Conservation (phyloP, 352 stramenopile species). For the Phytophthora multivora region DNA sequence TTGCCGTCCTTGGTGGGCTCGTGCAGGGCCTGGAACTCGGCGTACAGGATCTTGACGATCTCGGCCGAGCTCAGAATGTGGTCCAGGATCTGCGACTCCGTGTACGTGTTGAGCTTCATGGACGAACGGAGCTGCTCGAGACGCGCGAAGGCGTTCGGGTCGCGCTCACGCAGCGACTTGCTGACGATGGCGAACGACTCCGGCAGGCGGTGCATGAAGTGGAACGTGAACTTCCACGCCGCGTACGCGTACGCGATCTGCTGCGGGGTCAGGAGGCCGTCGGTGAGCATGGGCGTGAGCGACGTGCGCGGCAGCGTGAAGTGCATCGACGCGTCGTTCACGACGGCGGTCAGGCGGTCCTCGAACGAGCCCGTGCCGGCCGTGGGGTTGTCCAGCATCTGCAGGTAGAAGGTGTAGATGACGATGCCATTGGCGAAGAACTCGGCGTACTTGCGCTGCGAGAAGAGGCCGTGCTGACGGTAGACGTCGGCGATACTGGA, state of each 20-base stretch:
- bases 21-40: constrained; percentile 79
- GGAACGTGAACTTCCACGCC: constrained; percentile 89
- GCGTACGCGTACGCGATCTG: constrained; percentile 88
- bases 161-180: constrained; percentile 78
- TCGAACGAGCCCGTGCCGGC: constrained; percentile 66
- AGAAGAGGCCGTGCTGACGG: constrained; percentile 83
- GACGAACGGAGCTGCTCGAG: constrained; percentile 77
- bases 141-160: constrained; percentile 75
- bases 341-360: constrained; percentile 62
- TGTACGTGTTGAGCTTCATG: constrained; percentile 91
- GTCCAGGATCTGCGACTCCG: constrained; percentile 86
- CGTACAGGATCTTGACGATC: constrained; percentile 80
- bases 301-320: constrained; percentile 86
- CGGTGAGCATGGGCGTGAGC: constrained; percentile 80
- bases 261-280: constrained; percentile 74
- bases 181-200: constrained; percentile 81
- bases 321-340: constrained; percentile 81
- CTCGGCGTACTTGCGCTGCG: constrained; percentile 84
- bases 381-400: constrained; percentile 64
- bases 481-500: constrained; percentile 87
- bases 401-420: constrained; percentile 86
- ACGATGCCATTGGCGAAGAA: constrained; percentile 88
- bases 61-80: constrained; percentile 75
- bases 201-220: constrained; percentile 87
- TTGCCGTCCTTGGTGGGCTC: constrained; percentile 39